phyloP scores from a whole-genome alignment of 768 basidiomycete genomes.

The Pseudohyphozyma bogoriensis region DNA sequence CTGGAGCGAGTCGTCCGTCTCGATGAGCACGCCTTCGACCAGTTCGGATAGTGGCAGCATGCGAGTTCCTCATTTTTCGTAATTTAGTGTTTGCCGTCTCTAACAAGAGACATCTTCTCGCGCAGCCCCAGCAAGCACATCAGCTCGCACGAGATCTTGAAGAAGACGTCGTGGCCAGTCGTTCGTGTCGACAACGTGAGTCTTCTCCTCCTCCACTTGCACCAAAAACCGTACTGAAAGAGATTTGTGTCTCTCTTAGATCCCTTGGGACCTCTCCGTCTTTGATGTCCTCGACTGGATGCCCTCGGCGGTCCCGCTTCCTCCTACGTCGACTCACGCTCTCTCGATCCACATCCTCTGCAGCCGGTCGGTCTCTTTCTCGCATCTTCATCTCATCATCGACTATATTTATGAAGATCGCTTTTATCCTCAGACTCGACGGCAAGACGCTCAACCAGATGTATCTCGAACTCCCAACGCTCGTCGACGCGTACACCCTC shows the following conservation, averaged over 20 bases:
- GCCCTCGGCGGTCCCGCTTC: not conserved
- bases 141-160: not conserved
- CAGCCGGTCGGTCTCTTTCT: not conserved
- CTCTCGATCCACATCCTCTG: constrained; percentile 4
- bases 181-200: constrained; percentile 9
- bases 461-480: not conserved
- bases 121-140: not conserved
- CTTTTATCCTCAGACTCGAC: not conserved
- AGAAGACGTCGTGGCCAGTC: not conserved
- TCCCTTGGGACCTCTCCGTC: constrained; percentile 3
- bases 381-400: not conserved
- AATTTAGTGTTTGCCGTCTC: not conserved
- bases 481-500: not conserved
- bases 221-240: not conserved
- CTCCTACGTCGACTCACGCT: not conserved
- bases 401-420: not conserved
- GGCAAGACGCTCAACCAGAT: not conserved
- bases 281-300: not conserved
- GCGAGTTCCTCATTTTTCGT: not conserved
- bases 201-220: not conserved
- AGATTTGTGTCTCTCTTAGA: not conserved
- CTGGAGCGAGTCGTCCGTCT: not conserved
- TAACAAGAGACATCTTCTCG: not conserved
- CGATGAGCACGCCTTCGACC: not conserved
- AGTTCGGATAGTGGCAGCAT: not conserved